Conservation (phyloP, 2,329 filamentous ascomycete genomes). For the Diplocarpon rosae region DNA sequence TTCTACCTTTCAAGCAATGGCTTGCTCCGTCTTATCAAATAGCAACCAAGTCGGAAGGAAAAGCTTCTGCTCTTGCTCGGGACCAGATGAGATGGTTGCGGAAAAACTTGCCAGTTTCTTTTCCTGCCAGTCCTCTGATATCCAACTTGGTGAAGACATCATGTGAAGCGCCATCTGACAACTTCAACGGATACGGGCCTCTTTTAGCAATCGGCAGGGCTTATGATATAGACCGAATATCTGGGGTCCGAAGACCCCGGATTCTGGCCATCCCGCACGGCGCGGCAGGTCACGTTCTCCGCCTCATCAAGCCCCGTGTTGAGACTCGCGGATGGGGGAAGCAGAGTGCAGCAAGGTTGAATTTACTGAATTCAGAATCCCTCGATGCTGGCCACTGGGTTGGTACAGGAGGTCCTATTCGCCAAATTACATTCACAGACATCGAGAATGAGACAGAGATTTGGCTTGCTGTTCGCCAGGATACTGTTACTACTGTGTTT, state of each 20-base stretch:
- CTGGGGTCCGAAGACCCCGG: constrained; percentile 8
- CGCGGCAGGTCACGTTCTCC: constrained; percentile 24
- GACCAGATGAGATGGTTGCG: constrained; percentile 19
- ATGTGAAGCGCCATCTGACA: constrained; percentile 2
- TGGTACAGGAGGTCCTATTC: constrained; percentile 32
- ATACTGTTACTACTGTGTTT: constrained; percentile 33
- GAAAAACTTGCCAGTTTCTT: constrained; percentile 19
- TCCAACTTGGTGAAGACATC: constrained; percentile 4
- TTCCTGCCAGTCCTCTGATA: constrained; percentile 14
- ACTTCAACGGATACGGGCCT: constrained; percentile 7
- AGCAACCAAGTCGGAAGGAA: constrained; percentile 5
- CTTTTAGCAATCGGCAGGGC: constrained; percentile 19
- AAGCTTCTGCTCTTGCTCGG: constrained; percentile 5
- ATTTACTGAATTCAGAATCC: constrained; percentile 12
- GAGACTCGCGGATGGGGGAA: constrained; percentile 23
- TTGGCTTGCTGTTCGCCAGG: constrained; percentile 37
- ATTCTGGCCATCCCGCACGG: constrained; percentile 24
- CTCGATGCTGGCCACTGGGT: constrained; percentile 24
- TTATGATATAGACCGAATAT: constrained; percentile 13
- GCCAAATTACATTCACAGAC: constrained; percentile 36
- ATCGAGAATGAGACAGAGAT: constrained; percentile 27
- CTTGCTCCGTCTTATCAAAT: constrained; percentile 17
- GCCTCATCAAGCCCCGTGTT: constrained; percentile 19
- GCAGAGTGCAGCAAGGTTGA: constrained; percentile 14
- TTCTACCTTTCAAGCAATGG: constrained; percentile 20